These are phyloP conservation scores for Exophiala sp. DNA, from an alignment of 2,329 filamentous ascomycete species.

Conservation along the genomic window DNA sequence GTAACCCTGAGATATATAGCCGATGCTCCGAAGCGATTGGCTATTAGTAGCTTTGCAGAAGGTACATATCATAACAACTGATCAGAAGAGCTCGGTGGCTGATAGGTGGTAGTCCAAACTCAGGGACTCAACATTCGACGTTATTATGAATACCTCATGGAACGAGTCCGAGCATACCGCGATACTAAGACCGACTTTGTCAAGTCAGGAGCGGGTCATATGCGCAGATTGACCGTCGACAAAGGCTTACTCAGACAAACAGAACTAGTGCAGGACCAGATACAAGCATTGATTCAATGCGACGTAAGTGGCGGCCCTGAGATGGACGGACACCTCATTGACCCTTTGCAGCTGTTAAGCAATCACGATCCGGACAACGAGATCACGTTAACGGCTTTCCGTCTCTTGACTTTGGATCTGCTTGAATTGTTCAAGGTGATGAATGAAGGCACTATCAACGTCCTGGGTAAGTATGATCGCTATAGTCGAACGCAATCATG, in stretches of 20 bases:
- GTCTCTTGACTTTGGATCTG: constrained; percentile 84
- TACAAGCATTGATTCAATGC: constrained; percentile 80
- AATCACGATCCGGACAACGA: constrained; percentile 84
- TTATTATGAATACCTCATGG: constrained; percentile 81
- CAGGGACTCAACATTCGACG: constrained; percentile 92
- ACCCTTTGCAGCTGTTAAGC: constrained; percentile 66
- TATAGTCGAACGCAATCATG: constrained; percentile 15
- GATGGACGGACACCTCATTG: constrained; percentile 9
- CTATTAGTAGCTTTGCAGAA: constrained; percentile 87
- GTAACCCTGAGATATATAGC: constrained; percentile 82
- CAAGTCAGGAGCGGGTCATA: constrained; percentile 70
- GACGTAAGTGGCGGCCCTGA: constrained; percentile 59
- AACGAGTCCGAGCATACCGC: constrained; percentile 76
- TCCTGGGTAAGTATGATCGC: constrained; percentile 64
- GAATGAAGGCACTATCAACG: constrained; percentile 96
- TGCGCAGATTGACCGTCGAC: constrained; percentile 83
- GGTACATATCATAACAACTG: constrained; percentile 53
- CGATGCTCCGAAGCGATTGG: constrained; percentile 75
- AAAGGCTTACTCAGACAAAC: constrained; percentile 91
- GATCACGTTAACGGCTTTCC: constrained; percentile 90
- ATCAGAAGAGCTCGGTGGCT: background rate
- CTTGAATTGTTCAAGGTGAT: constrained; percentile 88
- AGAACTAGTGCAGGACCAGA: constrained; percentile 83
- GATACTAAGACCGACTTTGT: constrained; percentile 90
- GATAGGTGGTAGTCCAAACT: constrained; percentile 66